Percentiles rank a stretch among this genome's conserved stretches.
Conservation (phyloP, 495 filamentous ascomycete species). For the Penicillium chermesinum region DNA sequence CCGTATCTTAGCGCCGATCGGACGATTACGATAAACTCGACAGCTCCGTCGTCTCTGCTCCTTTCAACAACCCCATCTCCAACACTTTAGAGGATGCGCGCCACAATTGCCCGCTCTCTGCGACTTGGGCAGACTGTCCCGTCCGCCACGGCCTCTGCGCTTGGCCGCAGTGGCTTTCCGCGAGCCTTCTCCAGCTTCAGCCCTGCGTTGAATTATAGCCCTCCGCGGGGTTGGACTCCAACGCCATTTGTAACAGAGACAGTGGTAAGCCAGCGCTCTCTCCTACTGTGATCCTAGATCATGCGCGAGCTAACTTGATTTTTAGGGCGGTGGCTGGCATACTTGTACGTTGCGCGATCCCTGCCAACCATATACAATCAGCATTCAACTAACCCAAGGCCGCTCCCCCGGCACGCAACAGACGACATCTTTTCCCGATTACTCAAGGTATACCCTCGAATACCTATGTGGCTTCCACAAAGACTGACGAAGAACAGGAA, state of each 20-base stretch:
- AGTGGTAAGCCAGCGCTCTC: slow-evolving; percentile 54
- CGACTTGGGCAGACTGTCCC: slow-evolving; percentile 23
- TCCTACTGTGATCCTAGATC: not conserved
- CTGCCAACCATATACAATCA: not conserved
- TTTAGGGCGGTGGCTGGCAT: slow-evolving; percentile 81
- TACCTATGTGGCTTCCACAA: not conserved
- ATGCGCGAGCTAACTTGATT: not conserved
- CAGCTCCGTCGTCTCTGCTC: not conserved
- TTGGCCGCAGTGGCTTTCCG: slow-evolving; percentile 4
- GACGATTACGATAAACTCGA: slow-evolving; percentile 7
- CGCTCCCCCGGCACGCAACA: slow-evolving; percentile 32
- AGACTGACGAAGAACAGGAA: slow-evolving; percentile 48
- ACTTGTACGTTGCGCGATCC: slow-evolving; percentile 58
- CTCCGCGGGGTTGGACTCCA: slow-evolving; percentile 55
- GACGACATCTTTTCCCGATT: slow-evolving; percentile 82
- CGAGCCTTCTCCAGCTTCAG: slow-evolving; percentile 32
- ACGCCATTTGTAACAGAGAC: slow-evolving; percentile 75
- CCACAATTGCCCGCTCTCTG: slow-evolving; percentile 16
- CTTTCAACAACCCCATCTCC: slow-evolving; percentile 7
- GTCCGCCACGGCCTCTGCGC: slow-evolving; percentile 3
- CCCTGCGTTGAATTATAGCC: slow-evolving; percentile 31
- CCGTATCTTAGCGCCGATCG: slow-evolving; percentile 18
- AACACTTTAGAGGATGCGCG: slow-evolving; percentile 14
- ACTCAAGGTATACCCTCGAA: slow-evolving; percentile 39
- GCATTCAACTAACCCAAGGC: slow-evolving; percentile 8